These are phyloP conservation scores for Yamadazyma buinensis DNA, from an alignment of 1,139 yeast genomes.

Conservation along the genomic window DNA sequence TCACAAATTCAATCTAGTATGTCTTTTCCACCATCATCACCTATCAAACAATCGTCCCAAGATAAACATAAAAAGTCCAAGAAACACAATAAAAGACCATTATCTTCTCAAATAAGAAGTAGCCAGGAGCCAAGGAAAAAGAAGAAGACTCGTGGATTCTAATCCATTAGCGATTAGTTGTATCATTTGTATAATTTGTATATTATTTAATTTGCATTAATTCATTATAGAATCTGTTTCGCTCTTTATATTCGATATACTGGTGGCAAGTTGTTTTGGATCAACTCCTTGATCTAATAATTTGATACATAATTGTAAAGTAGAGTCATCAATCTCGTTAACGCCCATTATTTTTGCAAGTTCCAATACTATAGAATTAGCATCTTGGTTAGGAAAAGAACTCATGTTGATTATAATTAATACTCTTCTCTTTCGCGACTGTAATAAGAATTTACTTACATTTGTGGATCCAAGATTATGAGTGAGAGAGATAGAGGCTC, in stretches of 20 bases:
- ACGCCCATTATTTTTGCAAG: slow-evolving; percentile 26
- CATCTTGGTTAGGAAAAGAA: slow-evolving; percentile 1
- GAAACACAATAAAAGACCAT: no score
- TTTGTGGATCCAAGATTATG: not conserved
- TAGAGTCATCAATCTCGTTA: slow-evolving; percentile 25
- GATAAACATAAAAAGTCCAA: no score
- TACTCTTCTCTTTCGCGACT: no score
- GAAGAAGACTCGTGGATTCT: slow-evolving; percentile 25
- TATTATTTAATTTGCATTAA: slow-evolving; percentile 3
- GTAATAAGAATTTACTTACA: no score
- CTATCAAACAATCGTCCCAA: no score
- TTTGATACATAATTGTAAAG: slow-evolving; percentile 33
- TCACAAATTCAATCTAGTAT: slow-evolving; percentile 3
- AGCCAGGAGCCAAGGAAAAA: slow-evolving; percentile 7
- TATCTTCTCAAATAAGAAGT: slow-evolving; percentile 1
- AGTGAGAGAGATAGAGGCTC: not conserved
- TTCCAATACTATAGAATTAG: slow-evolving; percentile 21
- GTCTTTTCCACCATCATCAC: not conserved
- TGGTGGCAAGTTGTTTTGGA: slow-evolving; percentile 27
- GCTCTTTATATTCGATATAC: slow-evolving; percentile 22
- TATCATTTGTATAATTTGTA: not conserved
- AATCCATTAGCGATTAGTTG: not conserved
- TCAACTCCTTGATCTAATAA: slow-evolving; percentile 38
- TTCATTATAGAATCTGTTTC: slow-evolving; percentile 22
- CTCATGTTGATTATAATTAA: no score